phyloP scores from a whole-genome alignment of 2,329 filamentous ascomycete genomes.

The Epichloe festucae region DNA sequence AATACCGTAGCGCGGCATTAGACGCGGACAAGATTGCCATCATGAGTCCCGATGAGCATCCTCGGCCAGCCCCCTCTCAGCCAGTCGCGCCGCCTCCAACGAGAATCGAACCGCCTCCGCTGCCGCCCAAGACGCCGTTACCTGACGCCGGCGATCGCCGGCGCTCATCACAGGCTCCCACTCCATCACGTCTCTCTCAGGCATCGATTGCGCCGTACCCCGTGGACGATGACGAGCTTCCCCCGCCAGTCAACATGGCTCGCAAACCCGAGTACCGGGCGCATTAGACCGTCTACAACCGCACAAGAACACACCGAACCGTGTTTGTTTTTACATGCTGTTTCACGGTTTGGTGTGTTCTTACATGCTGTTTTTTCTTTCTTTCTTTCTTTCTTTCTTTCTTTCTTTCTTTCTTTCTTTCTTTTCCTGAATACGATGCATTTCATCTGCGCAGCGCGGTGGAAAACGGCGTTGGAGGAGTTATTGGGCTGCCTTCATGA shows the following conservation, averaged over 20 bases:
- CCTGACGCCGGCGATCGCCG: conserved; percentile 31
- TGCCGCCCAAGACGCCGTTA: conserved; percentile 68
- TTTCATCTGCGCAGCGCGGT: neutral
- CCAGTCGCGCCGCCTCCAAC: conserved; percentile 16
- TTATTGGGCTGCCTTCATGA: neutral
- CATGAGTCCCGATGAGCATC: conserved; percentile 44
- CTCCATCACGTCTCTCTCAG: conserved; percentile 19
- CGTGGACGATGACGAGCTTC: conserved; percentile 61
- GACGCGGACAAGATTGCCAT: conserved; percentile 59
- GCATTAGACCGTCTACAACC: neutral
- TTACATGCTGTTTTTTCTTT: neutral
- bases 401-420: neutral
- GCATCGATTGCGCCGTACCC: conserved; percentile 58
- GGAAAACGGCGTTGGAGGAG: neutral
- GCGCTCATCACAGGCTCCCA: conserved; percentile 14
- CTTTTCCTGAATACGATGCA: neutral
- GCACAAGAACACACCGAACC: neutral
- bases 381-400: neutral
- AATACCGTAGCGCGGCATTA: conserved; percentile 41
- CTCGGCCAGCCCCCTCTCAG: conserved; percentile 25
- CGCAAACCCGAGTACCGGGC: conserved; percentile 64
- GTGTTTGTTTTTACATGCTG: neutral
- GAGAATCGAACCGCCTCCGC: conserved; percentile 49
- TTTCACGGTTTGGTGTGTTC: neutral
- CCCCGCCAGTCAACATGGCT: conserved; percentile 79